These are phyloP conservation scores for Lippia alba DNA, from an alignment of 305 asterid species.

Conservation along the genomic window DNA sequence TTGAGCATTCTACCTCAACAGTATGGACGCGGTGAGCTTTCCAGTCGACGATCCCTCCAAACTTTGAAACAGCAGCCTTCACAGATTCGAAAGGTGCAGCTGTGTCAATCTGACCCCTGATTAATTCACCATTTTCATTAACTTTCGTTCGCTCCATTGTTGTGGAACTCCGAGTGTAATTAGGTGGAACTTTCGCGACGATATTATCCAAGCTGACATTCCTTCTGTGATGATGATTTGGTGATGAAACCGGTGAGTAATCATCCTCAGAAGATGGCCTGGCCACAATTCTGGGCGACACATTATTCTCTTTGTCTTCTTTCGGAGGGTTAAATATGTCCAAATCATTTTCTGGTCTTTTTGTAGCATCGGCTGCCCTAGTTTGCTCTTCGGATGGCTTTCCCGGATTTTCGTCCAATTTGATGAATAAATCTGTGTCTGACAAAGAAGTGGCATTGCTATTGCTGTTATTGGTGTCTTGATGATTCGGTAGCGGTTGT, in stretches of 20 bases:
- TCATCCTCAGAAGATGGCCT: slow-evolving; percentile 50
- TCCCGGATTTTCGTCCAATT: slow-evolving; percentile 31
- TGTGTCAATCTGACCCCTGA: slow-evolving; percentile 72
- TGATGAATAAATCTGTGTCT: slow-evolving; percentile 29
- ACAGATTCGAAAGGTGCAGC: slow-evolving; percentile 91
- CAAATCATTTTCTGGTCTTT: slow-evolving; percentile 27
- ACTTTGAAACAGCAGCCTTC: slow-evolving; percentile 93
- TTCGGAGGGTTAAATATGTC: slow-evolving; percentile 32
- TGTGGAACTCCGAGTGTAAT: slow-evolving; percentile 33
- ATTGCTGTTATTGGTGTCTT: slow-evolving; percentile 28
- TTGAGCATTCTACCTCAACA: slow-evolving; percentile 69
- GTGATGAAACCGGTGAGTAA: slow-evolving; percentile 39
- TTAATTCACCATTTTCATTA: slow-evolving; percentile 34
- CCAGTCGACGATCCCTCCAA: slow-evolving; percentile 99
- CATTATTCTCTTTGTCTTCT: slow-evolving; percentile 28
- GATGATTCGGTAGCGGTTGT: slow-evolving; percentile 29
- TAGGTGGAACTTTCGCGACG: slow-evolving; percentile 48
- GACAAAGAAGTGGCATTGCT: slow-evolving; percentile 9
- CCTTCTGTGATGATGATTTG: slow-evolving; percentile 38
- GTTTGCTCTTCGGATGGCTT: background rate
- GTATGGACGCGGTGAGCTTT: slow-evolving; percentile 93
- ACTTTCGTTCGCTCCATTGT: slow-evolving; percentile 33
- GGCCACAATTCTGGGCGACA: slow-evolving; percentile 31
- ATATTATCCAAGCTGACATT: slow-evolving; percentile 40
- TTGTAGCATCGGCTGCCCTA: slow-evolving; percentile 24